Evolutionary conservation across 169 alveolate genomes (phyloP), one percentile per base, ranked within the genome.

Genomic region (Plasmodium gonderi): DNA sequence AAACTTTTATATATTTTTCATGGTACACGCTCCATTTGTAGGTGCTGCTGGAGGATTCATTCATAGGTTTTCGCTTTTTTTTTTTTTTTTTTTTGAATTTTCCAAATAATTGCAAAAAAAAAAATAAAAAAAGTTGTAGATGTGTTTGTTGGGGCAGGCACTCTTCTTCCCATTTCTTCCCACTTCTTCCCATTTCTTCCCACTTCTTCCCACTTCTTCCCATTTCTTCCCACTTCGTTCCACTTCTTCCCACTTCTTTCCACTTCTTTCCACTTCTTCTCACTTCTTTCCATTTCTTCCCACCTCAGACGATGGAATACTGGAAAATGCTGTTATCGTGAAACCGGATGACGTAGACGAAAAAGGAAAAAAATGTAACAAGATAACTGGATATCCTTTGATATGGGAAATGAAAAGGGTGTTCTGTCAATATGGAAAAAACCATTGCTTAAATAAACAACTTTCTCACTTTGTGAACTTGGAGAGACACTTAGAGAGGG

Each of bases 381-480:
- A 68, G 42, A 8, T 83, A 51, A 69, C 54, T 12, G 42, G 29
- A 8, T 83, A 83, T 42, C 92, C 92, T n/a, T 11, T 2, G 3
- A 40, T 47, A 23, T 83, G 92, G 92, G 31, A 72, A 7, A 54
- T 26, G 47, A 33, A 38, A 72, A 83, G 29, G n/a, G 92, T 79
- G 9, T 72, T 83, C 29, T 83, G 92, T 49, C 29, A 31, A 60
- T 20, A 45, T 9, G 45, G 26, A 20, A 69, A 33, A 76, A 72
- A 72, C 64, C 33, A 72, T 17, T 83, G 92, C 23, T 54, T 83
- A 11, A 69, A 72, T 14, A 60, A 76, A 54, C 92, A 83, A 44
- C 78, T 83, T 1, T 11, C 38, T 29, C 17, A 69, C 29, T 83
- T 83, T 47, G 9, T 72, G 14, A 31, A 72, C 31, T 69, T 36